Base-by-base conservation (phyloP, 1,284 basidiomycete genomes). In the Puccinia coronata region DNA sequence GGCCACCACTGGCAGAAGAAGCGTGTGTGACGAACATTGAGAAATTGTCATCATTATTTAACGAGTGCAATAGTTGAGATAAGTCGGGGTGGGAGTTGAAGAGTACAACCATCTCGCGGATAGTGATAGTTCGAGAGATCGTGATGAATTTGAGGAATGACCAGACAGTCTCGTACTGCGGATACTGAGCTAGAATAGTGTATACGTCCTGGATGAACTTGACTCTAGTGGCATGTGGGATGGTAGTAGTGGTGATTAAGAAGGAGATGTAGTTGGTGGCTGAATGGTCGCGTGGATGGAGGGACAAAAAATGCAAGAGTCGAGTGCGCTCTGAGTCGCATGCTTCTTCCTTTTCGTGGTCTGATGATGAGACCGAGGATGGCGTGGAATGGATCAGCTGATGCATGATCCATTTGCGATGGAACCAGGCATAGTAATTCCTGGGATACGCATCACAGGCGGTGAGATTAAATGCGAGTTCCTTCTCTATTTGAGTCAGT, bases 251-350 rank as follows among this genome's bases (percentile, higher is more conserved):
- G 34, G 61, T 18, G 28, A 70, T 49, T 0, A 79, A 53, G 34
- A 55, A 69, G 11, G 65, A n/a, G 67, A 79, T 41, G 67, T 79
- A 79, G 43, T 79, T 51, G 55, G 39, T 14, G 63, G 49, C 47
- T 11, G 77, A 79, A 53, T 79, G 67, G 43, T 79, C 77, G 14
- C 67, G 43, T 0, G 77, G 77, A 71, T 79, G 77, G 28, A 67
- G 67, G 23, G 14, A 16, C 14, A 65, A 36, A n/a, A 79, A 78
- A 18, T 1, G 5, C 8, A 43, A 47, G 43, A 79, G 31, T 31
- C 65, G 31, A 5, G 49, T 36, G 6, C 31, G n/a, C 28, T 79
- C 53, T 43, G 34, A 20, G 0, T 34, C 20, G n/a, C n/a, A n/a
- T n/a, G n/a, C n/a, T n/a, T n/a, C n/a, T n/a, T n/a, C n/a, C n/a